A percentile compares a stretch with the other conserved stretches of the same genome.
These are phyloP conservation scores for Nannochloris sp. DNA, from an alignment of 139 green algal genomes.

Conservation along the genomic window DNA sequence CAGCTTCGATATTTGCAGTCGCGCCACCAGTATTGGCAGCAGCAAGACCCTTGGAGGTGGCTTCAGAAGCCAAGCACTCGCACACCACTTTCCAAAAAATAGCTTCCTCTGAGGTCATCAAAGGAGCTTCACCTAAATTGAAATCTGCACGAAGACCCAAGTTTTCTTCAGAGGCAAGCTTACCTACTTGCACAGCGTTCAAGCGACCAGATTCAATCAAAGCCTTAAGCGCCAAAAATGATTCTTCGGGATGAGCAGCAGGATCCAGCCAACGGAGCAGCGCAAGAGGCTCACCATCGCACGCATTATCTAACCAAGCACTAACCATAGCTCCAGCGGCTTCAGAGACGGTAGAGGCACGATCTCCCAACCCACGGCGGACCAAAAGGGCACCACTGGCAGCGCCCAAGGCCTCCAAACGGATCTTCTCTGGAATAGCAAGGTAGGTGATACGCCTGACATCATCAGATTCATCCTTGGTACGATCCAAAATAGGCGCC, in stretches of 20 bases:
- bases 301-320: conserved; percentile 35
- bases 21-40: conserved; percentile 32
- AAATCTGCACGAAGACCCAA: conserved; percentile 28
- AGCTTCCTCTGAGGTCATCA: conserved; percentile 27
- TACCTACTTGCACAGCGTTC: conserved; percentile 23
- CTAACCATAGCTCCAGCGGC: conserved; percentile 27
- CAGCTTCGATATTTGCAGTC: conserved; percentile 23
- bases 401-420: conserved; percentile 18
- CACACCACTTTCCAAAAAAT: conserved; percentile 42
- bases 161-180: conserved; percentile 5
- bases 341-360: conserved; percentile 11
- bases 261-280: conserved; percentile 38
- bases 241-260: conserved; percentile 28
- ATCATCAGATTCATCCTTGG: conserved; percentile 47
- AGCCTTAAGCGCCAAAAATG: conserved; percentile 22
- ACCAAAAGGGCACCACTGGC: conserved; percentile 29
- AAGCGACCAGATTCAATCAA: conserved; percentile 25
- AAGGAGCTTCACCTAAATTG: not conserved
- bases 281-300: conserved; percentile 22
- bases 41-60: conserved; percentile 21
- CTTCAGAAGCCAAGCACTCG: conserved; percentile 20
- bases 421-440: conserved; percentile 31
- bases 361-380: conserved; percentile 40
- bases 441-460: conserved; percentile 47
- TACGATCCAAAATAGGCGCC: conserved; percentile 35